These are phyloP conservation scores for Eucalyptus coolabah DNA, from an alignment of 345 rosid species.

Conservation along the genomic window DNA sequence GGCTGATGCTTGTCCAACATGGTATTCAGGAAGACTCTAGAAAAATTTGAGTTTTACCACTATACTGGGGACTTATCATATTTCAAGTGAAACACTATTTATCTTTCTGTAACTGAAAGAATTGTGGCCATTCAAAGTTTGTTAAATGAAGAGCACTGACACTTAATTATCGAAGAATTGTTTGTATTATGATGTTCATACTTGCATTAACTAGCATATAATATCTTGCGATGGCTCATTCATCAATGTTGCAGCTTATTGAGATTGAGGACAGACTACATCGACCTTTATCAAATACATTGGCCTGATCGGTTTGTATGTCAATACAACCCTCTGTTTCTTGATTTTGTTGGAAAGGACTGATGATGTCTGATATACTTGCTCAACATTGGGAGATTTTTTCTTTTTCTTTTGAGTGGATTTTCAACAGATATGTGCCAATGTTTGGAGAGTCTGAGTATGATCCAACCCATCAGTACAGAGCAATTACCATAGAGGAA, in stretches of 20 bases:
- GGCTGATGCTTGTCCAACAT: background rate
- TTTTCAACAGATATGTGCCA: constrained; percentile 31
- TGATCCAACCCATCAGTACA: constrained; percentile 25
- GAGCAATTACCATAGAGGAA: constrained; percentile 34
- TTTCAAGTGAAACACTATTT: background rate
- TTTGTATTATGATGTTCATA: background rate
- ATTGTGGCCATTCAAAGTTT: background rate
- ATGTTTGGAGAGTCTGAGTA: constrained; percentile 57
- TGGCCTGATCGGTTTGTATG: constrained; percentile 78
- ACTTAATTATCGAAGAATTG: background rate
- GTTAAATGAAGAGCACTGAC: background rate
- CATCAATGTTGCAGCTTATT: constrained; percentile 20
- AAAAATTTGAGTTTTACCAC: background rate
- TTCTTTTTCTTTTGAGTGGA: background rate
- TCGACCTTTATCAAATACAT: constrained; percentile 57
- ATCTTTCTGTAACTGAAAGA: background rate
- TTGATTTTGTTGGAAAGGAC: background rate
- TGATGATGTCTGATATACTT: background rate
- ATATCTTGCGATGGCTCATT: background rate
- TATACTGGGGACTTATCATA: background rate
- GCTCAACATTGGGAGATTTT: background rate
- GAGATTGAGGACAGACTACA: constrained; percentile 35
- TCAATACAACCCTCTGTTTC: background rate
- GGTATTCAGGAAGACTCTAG: background rate
- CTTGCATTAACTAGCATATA: background rate